phyloP scores from a whole-genome alignment of 345 rosid species.

The Nephelium lappaceum region DNA sequence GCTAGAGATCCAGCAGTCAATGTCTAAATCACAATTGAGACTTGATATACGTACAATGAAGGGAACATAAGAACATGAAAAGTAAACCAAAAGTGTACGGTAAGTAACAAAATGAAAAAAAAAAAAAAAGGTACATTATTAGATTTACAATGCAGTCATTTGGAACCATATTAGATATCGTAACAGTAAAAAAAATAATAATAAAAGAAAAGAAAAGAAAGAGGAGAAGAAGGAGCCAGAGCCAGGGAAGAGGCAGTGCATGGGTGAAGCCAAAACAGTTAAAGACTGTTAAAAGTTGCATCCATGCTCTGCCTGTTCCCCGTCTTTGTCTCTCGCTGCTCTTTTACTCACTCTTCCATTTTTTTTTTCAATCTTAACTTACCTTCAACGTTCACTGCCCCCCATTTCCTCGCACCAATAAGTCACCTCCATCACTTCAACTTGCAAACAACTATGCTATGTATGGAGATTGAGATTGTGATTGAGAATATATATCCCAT shows the following conservation, averaged over 20 bases:
- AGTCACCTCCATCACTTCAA: no score
- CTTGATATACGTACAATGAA: neutral
- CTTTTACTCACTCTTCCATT: conserved; percentile 27
- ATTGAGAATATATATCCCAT: conserved; percentile 10
- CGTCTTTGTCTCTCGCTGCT: conserved; percentile 39
- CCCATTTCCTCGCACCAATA: no score
- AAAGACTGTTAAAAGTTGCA: conserved; percentile 42
- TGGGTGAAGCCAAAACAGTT: conserved; percentile 60
- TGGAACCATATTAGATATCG: neutral
- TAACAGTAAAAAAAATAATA: neutral
- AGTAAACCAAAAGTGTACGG: neutral
- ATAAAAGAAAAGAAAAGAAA: no score
- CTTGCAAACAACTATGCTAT: no score
- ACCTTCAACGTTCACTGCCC: neutral
- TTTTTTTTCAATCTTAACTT: neutral
- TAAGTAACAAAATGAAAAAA: neutral
- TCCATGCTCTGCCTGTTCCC: conserved; percentile 83
- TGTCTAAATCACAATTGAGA: neutral
- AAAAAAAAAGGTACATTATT: neutral
- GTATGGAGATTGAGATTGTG: no score
- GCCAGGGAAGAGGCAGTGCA: conserved; percentile 99
- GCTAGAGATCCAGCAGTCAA: neutral
- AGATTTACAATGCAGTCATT: neutral
- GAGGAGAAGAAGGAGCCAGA: conserved; percentile 33
- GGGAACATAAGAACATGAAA: no score